Evolutionary conservation across 768 basidiomycete genomes (phyloP).

Genomic region (Aureoboletus auriporus): DNA sequence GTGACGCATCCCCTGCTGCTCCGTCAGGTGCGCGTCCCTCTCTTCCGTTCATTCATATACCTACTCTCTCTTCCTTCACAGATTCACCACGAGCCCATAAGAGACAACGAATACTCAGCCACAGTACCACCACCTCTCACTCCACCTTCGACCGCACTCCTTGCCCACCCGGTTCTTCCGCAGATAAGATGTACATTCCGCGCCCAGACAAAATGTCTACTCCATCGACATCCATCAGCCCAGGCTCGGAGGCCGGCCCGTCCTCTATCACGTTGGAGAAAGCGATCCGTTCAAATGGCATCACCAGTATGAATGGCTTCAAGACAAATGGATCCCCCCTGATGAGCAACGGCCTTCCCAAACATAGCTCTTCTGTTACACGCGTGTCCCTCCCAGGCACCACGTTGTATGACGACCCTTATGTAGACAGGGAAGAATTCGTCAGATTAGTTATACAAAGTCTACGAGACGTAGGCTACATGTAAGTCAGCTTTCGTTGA

Average conservation of each 20-base stretch:
- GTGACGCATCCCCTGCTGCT: constrained; percentile 23
- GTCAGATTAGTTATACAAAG: constrained; percentile 86
- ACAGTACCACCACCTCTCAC: constrained; percentile 29
- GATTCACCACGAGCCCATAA: constrained; percentile 60
- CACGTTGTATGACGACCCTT: constrained; percentile 72
- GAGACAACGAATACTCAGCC: constrained; percentile 59
- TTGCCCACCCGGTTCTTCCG: constrained; percentile 24
- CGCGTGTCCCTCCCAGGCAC: constrained; percentile 70
- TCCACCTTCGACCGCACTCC: constrained; percentile 18
- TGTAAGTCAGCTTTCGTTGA: constrained; percentile 38
- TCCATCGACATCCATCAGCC: constrained; percentile 43
- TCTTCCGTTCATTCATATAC: constrained; percentile 3
- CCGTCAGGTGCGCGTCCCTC: constrained; percentile 21
- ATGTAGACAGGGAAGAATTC: constrained; percentile 85
- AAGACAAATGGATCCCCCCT: constrained; percentile 34
- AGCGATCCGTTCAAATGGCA: constrained; percentile 29
- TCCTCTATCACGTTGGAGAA: constrained; percentile 40
- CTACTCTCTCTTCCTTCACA: constrained; percentile 18
- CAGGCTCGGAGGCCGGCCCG: constrained; percentile 47
- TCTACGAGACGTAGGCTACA: constrained; percentile 81
- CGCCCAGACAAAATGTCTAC: constrained; percentile 47
- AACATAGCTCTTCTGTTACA: constrained; percentile 46
- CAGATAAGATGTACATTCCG: constrained; percentile 48
- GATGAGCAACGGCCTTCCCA: constrained; percentile 48
- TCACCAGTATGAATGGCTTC: constrained; percentile 43